phyloP scores from a whole-genome alignment of 371 early-diverging fungal genomes.

The Mucor ambiguus region DNA sequence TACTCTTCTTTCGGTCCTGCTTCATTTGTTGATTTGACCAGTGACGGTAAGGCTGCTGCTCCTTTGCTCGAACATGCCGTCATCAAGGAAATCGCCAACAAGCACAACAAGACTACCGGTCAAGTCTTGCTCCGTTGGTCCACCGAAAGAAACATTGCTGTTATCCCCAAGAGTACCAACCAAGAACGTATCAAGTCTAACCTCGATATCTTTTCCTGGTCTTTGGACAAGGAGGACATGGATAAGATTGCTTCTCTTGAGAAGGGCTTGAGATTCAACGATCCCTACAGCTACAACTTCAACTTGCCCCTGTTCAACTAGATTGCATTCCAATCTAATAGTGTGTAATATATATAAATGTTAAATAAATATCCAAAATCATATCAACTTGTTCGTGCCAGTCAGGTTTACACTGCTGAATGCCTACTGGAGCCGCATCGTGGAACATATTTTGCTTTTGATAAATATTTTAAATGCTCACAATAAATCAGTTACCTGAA shows the following conservation, averaged over 20 bases:
- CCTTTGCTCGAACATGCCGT: constrained; percentile 37
- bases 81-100: constrained; percentile 27
- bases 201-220: constrained; percentile 33
- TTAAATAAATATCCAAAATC: neutral
- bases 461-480: too few relatives aligned
- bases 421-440: too few relatives aligned
- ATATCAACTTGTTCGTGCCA: neutral
- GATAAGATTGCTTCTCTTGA: constrained; percentile 33
- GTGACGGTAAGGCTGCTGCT: constrained; percentile 52
- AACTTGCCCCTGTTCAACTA: constrained; percentile 42
- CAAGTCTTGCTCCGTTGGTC: constrained; percentile 59
- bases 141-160: constrained; percentile 50
- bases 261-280: constrained; percentile 36
- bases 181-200: constrained; percentile 47
- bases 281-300: constrained; percentile 30
- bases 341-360: neutral
- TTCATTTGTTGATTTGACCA: constrained; percentile 45
- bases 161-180: constrained; percentile 70
- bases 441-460: too few relatives aligned
- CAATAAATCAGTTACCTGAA: too few relatives aligned
- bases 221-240: constrained; percentile 32
- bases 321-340: neutral
- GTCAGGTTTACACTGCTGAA: neutral
- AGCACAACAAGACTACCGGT: constrained; percentile 13
- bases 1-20: constrained; percentile 64